Conservation (phyloP, 192 early-diverging fungal species). For the Entophlyctis luteolus region DNA sequence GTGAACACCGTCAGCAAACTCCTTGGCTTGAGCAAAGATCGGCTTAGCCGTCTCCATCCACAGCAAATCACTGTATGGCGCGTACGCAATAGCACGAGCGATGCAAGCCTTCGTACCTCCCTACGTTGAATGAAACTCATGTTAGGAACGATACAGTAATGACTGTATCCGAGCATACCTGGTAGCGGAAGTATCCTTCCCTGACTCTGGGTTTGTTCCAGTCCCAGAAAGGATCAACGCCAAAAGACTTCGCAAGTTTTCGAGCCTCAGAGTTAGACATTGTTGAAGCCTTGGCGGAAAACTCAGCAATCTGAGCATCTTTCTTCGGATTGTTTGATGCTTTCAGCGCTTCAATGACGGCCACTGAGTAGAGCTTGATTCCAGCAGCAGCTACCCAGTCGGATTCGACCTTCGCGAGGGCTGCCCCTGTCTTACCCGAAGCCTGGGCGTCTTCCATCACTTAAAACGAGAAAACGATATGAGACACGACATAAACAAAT, state of each 20-base stretch:
- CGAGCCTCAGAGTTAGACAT: slow-evolving; percentile 83
- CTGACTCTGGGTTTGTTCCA: slow-evolving; percentile 87
- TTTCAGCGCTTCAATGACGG: slow-evolving; percentile 72
- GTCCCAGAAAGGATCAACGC: slow-evolving; percentile 74
- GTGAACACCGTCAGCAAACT: slow-evolving; percentile 83
- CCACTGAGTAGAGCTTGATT: slow-evolving; percentile 77
- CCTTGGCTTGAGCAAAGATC: slow-evolving; percentile 83
- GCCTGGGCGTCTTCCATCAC: slow-evolving; percentile 80
- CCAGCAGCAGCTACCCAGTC: slow-evolving; percentile 77
- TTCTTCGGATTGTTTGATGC: slow-evolving; percentile 49
- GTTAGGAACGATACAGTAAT: too few relatives aligned
- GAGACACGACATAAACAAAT: too few relatives aligned
- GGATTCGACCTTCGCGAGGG: slow-evolving; percentile 77
- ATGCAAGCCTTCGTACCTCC: slow-evolving; percentile 89
- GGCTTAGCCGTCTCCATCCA: slow-evolving; percentile 99
- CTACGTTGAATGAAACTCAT: too few relatives aligned
- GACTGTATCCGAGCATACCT: too few relatives aligned
- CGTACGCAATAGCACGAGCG: slow-evolving; percentile 76
- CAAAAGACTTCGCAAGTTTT: slow-evolving; percentile 68
- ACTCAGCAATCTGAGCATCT: slow-evolving; percentile 48
- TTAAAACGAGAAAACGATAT: neutral
- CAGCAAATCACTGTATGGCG: slow-evolving; percentile 83
- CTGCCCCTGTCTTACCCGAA: slow-evolving; percentile 65
- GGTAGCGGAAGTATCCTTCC: slow-evolving; percentile 96
- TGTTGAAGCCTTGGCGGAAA: slow-evolving; percentile 42